Evolutionary conservation across 352 stramenopile species (phyloP), one percentile per base, ranked within the genome.

Genomic region (Globisporangium paroecandrum): DNA sequence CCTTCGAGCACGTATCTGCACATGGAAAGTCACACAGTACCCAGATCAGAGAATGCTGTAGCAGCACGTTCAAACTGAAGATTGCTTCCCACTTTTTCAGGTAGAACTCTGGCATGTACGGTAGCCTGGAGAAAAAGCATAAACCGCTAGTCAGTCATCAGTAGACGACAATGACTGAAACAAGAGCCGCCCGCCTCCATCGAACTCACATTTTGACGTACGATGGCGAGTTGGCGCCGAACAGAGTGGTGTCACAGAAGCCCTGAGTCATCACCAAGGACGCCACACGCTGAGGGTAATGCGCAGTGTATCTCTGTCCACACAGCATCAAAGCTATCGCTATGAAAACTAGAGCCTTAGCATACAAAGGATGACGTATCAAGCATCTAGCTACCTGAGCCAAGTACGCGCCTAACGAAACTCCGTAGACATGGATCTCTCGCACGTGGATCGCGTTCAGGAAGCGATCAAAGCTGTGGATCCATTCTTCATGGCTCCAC

Each of bases 401-500:
- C 59, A 93, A 74, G 47, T 88, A 90, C 0, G 85, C 81, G 32
- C 85, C 85, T 36, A 93, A 74, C 24, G 82, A 89, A 49, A 89
- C 81, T 34, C 82, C 85, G 58, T 93, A 93, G 22, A 91, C 49
- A 54, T 93, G 85, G 32, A 90, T 69, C 74, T 84, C 63, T 4
- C 71, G 41, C 4, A 93, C 60, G 49, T 84, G 75, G 64, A 90
- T 72, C 4, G 83, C 81, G 41, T 90, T 84, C 25, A 93, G 75
- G 67, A 93, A 90, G 13, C 85, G 77, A 51, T 93, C 85, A 54
- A 93, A 93, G 70, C 81, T 89, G 66, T 93, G 83, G 51, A 93
- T 78, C 85, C 83, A 91, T 55, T 91, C 83, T n/a, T 91, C 78
- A 15, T 90, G 82, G n/a, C 72, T 90, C 85, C 85, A 93, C 56